Base-by-base conservation (phyloP, 2,329 filamentous ascomycete genomes). In the Fusarium phyllophilum region DNA sequence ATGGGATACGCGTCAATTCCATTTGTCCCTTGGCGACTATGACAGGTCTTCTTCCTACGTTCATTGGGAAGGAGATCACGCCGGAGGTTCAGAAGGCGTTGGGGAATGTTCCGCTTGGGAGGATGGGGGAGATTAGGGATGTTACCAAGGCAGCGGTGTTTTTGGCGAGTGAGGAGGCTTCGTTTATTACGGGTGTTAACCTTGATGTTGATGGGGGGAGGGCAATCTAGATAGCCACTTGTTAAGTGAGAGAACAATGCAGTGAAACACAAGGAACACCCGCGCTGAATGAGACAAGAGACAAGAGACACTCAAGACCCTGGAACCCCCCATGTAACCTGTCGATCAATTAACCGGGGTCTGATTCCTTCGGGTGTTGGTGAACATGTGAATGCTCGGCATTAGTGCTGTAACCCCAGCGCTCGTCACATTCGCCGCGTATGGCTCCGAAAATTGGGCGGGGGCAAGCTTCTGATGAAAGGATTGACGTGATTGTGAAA, bases 131-230 rank as follows among this genome's bases (percentile, higher is more conserved):
- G 65, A 62, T 73, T 8, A 44, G 60, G 15, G 93, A 95, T 79
- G 88, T 95, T 41, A 92, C 91, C 6, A 93, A 93, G 77, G 91
- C 91, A 33, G 91, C 89, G 70, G 86, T 91, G 24, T 95, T 92
- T 78, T 80, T 95, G 51, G 91, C 91, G 5, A 93, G 91, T 67
- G 90, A 94, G 34, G 93, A 94, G 78, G 91, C 90, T 1, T 86
- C 84, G 7, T 94, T 94, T 76, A 89, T 95, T 71, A 94, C 92
- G 0, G 93, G 92, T 1, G 86, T 91, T n/a, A 91, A 92, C 70
- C 83, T 94, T 70, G 89, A 93, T 60, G 78, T 80, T 12, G 79
- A 81, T 44, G 78, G 80, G 9, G 79, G 78, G 2, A 66, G 59
- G 6, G 48, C 65, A 1, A 70, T 66, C 17, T 73, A 56, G 39